Evolutionary conservation across 1,139 yeast species (phyloP), one percentile per base, ranked within the genome.

Genomic region (Blastobotrys malaysiensis): DNA sequence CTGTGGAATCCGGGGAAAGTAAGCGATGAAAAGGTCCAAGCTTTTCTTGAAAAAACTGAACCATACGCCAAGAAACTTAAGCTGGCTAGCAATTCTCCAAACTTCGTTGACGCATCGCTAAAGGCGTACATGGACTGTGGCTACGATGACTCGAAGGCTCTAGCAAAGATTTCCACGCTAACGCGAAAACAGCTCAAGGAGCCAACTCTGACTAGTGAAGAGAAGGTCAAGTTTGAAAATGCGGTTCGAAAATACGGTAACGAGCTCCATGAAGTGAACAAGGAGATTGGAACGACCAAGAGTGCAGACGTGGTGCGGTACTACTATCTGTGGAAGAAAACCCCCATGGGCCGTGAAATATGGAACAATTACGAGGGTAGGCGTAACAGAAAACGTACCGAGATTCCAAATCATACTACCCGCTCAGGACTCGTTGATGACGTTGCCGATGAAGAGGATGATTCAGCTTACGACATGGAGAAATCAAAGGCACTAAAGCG

Each of bases 291-390:
- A 45, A 77, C 90, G 0, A 95, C 87, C 61, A 75, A 88, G 0
- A 74, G 83, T 52, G 79, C 91, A 0, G 87, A 85, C 83, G 78
- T 90, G 59, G 97, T 91, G 0, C 72, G 97, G 52, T 91, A 79
- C 66, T 91, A 88, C 65, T 91, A 91, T 64, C 73, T 87, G 52
- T 91, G 98, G 98, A 91, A 91, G 69, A 91, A 91, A 68, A 84
- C 97, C 0, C 74, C 79, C 27, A 77, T 77, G 54, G 98, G 98
- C 0, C 81, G 79, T 59, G 66, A 71, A 51, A 86, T 88, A 14
- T 89, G 97, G 96, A 97, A 89, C 43, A 84, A 84, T 64, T 88
- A 74, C 63, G 84, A 83, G 56, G 95, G 95, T 0, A 72, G 97
- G 55, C 45, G 49, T 5, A 26, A 36, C 75, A 76, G 54, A 80